These are phyloP conservation scores for Monosporozyma aquatica DNA, from an alignment of 805 yeast genomes.

Conservation along the genomic window DNA sequence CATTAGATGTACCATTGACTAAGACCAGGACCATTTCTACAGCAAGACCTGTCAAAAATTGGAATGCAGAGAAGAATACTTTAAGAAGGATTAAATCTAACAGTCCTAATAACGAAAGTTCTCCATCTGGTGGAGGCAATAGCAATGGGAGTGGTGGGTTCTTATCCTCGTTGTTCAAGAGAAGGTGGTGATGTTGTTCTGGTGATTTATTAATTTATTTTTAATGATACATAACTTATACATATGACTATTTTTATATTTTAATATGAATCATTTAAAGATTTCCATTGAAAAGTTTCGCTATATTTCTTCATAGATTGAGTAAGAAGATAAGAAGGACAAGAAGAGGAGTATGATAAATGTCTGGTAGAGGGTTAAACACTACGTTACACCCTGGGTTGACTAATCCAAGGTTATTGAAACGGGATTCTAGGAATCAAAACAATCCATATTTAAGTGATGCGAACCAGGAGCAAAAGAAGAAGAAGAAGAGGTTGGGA, in stretches of 20 bases:
- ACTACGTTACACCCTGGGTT: constrained; percentile 24
- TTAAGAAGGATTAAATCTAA: background rate
- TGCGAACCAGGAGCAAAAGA: background rate
- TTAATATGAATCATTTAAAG: too few species aligned
- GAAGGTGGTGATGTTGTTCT: constrained; percentile 2
- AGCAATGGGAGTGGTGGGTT: constrained; percentile 1
- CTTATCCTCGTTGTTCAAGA: constrained; percentile 5
- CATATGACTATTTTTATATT: too few species aligned
- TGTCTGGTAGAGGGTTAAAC: constrained; percentile 17
- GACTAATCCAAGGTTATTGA: background rate
- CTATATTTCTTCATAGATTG: background rate
- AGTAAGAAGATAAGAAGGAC: background rate
- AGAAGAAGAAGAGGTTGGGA: background rate
- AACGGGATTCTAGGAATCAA: constrained; percentile 6
- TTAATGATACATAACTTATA: too few species aligned
- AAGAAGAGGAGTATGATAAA: background rate
- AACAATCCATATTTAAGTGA: constrained; percentile 25
- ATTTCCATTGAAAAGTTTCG: too few species aligned
- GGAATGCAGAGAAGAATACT: constrained; percentile 1
- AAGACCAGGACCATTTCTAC: background rate
- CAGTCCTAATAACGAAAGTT: constrained; percentile 1
- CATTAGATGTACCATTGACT: background rate
- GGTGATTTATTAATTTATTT: background rate
- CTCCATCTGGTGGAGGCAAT: too few species aligned
- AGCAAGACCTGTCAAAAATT: background rate